Evolutionary conservation across 495 filamentous ascomycete species (phyloP), one percentile per base, ranked within the genome.

Genomic region (Tuber brumale): DNA sequence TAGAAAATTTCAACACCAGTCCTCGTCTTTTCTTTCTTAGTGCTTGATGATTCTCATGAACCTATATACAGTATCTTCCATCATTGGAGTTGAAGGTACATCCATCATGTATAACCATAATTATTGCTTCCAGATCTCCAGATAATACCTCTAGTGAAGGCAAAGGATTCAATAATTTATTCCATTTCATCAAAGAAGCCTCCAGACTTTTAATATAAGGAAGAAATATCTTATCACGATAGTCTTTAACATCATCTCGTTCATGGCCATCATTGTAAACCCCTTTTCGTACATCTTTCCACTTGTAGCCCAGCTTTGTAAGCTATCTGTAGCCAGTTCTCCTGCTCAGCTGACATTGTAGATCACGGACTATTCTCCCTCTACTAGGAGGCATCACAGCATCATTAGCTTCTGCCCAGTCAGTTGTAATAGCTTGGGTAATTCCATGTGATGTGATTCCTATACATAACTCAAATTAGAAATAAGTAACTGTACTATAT

Each of bases 261-360:
- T 76, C 45, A 75, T 75, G 69, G 0, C 69, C 42, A 75, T 75
- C 42, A 45, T 70, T 75, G 61, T 76, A 76, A n/a, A 76, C 41
- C 8, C 74, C 70, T 35, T 72, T 76, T 21, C 27, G 43, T 12
- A 76, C 70, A n/a, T n/a, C n/a, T n/a, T n/a, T n/a, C n/a, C n/a
- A n/a, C n/a, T n/a, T n/a, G n/a, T n/a, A n/a, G n/a, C n/a, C n/a
- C n/a, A n/a, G n/a, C n/a, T n/a, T n/a, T n/a, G n/a, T n/a, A n/a
- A n/a, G n/a, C n/a, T n/a, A n/a, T n/a, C n/a, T n/a, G n/a, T n/a
- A n/a, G n/a, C n/a, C n/a, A n/a, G n/a, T n/a, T n/a, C n/a, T n/a
- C n/a, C n/a, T n/a, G n/a, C n/a, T n/a, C n/a, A n/a, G n/a, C n/a
- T n/a, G n/a, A n/a, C n/a, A n/a, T n/a, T n/a, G n/a, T n/a, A n/a